Percentiles rank a stretch among this genome's conserved stretches.
Evolutionary conservation across 106 monocot species (phyloP).

Genomic region (Dactylorhiza incarnata): DNA sequence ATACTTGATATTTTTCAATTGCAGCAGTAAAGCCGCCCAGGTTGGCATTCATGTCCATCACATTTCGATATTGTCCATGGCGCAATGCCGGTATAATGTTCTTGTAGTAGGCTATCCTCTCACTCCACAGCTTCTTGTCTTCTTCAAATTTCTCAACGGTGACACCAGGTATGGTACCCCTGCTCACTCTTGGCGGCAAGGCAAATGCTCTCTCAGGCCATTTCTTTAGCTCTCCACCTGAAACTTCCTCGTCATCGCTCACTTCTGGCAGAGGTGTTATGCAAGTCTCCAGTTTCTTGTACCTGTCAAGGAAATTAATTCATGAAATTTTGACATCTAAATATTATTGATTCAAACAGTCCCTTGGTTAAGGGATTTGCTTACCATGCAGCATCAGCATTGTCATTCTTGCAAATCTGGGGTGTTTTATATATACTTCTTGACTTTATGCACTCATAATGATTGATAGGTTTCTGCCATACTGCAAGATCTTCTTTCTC

Average conservation of each 20-base stretch:
- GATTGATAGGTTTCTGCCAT: slow-evolving; percentile 33
- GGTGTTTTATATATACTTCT: slow-evolving; percentile 14
- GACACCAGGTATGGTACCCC: slow-evolving; percentile 15
- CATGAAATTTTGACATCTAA: not conserved
- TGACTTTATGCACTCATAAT: slow-evolving; percentile 21
- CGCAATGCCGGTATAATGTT: slow-evolving; percentile 11
- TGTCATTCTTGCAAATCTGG: slow-evolving; percentile 21
- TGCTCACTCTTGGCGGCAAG: slow-evolving; percentile 22
- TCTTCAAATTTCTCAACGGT: slow-evolving; percentile 19
- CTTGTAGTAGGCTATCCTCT: slow-evolving; percentile 13
- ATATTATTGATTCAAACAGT: not conserved
- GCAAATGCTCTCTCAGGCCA: slow-evolving; percentile 22
- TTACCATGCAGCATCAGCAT: slow-evolving; percentile 28
- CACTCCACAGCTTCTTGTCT: slow-evolving; percentile 20
- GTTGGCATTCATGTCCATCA: slow-evolving; percentile 47
- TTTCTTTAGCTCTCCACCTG: slow-evolving; percentile 17
- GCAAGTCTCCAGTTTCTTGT: slow-evolving; percentile 28
- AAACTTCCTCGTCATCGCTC: slow-evolving; percentile 1
- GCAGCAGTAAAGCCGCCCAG: slow-evolving; percentile 39
- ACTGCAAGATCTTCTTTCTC: slow-evolving; percentile 28
- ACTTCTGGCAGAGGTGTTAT: slow-evolving; percentile 27
- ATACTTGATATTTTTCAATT: slow-evolving; percentile 24
- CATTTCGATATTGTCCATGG: slow-evolving; percentile 25
- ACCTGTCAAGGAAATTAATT: slow-evolving; percentile 11
- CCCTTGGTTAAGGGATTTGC: not conserved